Base-by-base conservation (phyloP, 352 stramenopile genomes). In the Globisporangium megalacanthum region DNA sequence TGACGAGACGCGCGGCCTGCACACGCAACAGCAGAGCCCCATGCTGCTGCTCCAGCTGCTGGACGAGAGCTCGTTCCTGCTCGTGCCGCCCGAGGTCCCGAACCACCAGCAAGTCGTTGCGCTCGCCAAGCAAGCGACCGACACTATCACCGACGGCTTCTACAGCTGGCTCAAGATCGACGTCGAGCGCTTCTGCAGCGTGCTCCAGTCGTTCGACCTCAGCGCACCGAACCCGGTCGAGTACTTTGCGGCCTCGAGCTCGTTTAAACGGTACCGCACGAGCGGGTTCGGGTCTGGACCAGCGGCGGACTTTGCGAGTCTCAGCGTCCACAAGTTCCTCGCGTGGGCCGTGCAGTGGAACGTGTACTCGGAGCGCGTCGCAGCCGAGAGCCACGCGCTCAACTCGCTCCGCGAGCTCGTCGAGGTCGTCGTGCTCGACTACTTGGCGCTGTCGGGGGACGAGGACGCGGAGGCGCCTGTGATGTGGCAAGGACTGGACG, bases 121-220 rank as follows among this genome's bases (percentile, higher is more conserved):
- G 2, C 56, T 93, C 15, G 83, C 83, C 31, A 78, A 93, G 60
- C 73, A 89, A 55, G 71, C 71, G 15, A 89, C 80, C 6, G 41
- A 59, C 20, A 65, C 75, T 1, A 69, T 91, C 20, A 77, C 85
- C 41, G 67, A 77, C 42, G 80, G 76, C 4, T 86, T 76, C 50
- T 93, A 89, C 71, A 90, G 88, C 63, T 93, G 83, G 83, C 68
- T 91, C 29, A 76, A 81, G 52, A 88, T 93, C 54, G 79, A 93
- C 48, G 57, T 93, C 36, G 79, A 93, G 60, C 72, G 68, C 13
- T 93, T 90, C 19, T 88, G 77, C 37, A 69, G 80, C 45, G 69
- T 61, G 8, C 61, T 93, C 25, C 79, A 93, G 59, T 66, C 72
- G 17, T 57, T 82, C 8, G 79, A 90, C 64, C 50, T 89, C 19